Evolutionary conservation across 345 rosid genomes (phyloP), one percentile per base, ranked within the genome.

Genomic region (Lumnitzera racemosa): DNA sequence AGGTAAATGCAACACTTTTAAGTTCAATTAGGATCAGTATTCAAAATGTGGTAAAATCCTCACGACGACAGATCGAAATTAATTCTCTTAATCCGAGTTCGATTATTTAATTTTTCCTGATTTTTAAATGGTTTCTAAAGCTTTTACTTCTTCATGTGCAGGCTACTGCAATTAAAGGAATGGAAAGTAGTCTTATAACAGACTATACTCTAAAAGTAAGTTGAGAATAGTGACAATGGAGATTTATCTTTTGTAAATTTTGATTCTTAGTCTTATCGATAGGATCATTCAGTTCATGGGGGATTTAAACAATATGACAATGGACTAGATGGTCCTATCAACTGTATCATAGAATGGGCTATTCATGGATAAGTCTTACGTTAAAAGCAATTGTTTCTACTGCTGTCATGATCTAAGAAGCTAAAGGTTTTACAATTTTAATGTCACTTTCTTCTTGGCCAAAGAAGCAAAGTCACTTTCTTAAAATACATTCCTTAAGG

Each of bases 171-270:
- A 76, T 87, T 72, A 66, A 70, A 58, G 86, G 92, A 53, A 75
- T 83, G 24, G 86, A 85, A 66, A 83, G 88, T 78, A 92, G 84
- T 72, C 85, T 92, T 20, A 81, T 83, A 46, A 92, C 96, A 13
- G 98, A 92, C 64, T 92, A 92, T 64, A 92, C 92, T 31, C 86
- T 92, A 58, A 92, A 82, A 67, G 98, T 89, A 80, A 70, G 74
- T 51, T 49, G 13, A 47, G 52, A 29, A 20, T 20, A 11, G 3
- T 27, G 31, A 31, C 12, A 2, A 15, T 43, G 6, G 14, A 13
- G 15, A n/a, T 15, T 50, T 47, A 47, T 24, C 20, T 55, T 49
- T 52, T 31, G 20, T 24, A 55, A 49, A 4, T 61, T 50, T 16
- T 5, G 20, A 16, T 29, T 46, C 53, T 27, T 17, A 11, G 10